Evolutionary conservation across 1,284 basidiomycete species (phyloP).

Genomic region (Neonothopanus nambi): DNA sequence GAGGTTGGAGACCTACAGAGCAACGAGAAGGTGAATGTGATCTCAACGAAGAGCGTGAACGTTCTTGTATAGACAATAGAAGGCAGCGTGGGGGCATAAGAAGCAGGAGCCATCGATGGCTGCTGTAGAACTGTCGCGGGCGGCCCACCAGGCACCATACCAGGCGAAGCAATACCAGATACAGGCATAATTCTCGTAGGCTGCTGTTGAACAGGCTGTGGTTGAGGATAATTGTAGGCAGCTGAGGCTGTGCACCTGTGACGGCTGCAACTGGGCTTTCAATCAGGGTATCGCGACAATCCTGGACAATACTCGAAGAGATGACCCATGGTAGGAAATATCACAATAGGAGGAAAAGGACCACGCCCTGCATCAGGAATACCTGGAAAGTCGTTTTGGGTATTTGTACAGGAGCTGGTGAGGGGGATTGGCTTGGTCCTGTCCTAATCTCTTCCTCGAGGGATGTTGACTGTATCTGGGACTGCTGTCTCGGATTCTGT

Average conservation of each 20-base stretch:
- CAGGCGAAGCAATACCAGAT: conserved; percentile 3
- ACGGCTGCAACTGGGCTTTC: conserved; percentile 2
- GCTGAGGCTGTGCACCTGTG: conserved; percentile 10
- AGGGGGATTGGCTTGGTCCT: conserved; percentile 4
- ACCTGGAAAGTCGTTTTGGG: background rate
- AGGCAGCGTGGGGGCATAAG: background rate
- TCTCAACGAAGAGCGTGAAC: background rate
- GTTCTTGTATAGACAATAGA: background rate
- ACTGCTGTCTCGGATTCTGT: conserved; percentile 15
- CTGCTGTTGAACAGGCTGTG: background rate
- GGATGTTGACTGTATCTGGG: conserved; percentile 4
- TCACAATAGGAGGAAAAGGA: conserved; percentile 5
- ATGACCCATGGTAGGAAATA: background rate
- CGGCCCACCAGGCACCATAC: background rate
- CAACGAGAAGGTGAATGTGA: conserved; percentile 16
- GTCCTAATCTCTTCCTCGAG: background rate
- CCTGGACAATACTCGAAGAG: conserved; percentile 11
- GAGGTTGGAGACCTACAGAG: no score
- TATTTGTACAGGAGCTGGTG: conserved; percentile 10
- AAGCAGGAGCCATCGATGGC: background rate
- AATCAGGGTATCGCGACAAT: conserved; percentile 8
- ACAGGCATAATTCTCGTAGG: conserved; percentile 1
- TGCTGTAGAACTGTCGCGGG: background rate
- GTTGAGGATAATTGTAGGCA: conserved; percentile 16
- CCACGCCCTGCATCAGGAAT: background rate